A percentile compares a stretch with the other conserved stretches of the same genome.
These are phyloP conservation scores for Hydnum rufescens DNA, from an alignment of 768 basidiomycete genomes.

Conservation along the genomic window DNA sequence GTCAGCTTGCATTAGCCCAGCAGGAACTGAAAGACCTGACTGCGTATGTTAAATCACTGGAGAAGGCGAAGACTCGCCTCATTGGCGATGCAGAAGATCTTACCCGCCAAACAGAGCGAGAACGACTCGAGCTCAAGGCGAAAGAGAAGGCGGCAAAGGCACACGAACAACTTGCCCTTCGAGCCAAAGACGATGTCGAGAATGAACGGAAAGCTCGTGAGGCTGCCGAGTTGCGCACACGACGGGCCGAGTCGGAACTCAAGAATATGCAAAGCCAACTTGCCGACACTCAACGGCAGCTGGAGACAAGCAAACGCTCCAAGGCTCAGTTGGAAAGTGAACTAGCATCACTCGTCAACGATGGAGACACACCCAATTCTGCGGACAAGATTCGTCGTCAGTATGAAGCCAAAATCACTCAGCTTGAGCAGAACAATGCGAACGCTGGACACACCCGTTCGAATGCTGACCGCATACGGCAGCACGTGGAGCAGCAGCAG, in stretches of 20 bases:
- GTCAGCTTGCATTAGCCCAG: slow-evolving; percentile 68
- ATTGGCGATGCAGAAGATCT: slow-evolving; percentile 71
- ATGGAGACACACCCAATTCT: slow-evolving; percentile 32
- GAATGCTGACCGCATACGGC: slow-evolving; percentile 35
- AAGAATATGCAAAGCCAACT: slow-evolving; percentile 34
- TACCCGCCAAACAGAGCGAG: slow-evolving; percentile 48
- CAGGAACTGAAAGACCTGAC: slow-evolving; percentile 54
- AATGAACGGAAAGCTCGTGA: slow-evolving; percentile 48
- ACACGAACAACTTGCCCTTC: slow-evolving; percentile 40
- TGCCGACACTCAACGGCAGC: slow-evolving; percentile 33
- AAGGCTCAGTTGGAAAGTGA: slow-evolving; percentile 49
- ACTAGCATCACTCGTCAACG: slow-evolving; percentile 43
- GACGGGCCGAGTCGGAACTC: slow-evolving; percentile 41
- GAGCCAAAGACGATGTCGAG: slow-evolving; percentile 39
- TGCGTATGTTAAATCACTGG: slow-evolving; percentile 65
- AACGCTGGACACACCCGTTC: slow-evolving; percentile 32
- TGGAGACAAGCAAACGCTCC: slow-evolving; percentile 34
- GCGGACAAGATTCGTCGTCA: slow-evolving; percentile 39
- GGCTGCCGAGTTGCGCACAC: slow-evolving; percentile 39
- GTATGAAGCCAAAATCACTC: slow-evolving; percentile 39
- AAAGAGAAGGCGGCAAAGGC: slow-evolving; percentile 47
- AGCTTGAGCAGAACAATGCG: slow-evolving; percentile 40
- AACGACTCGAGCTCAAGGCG: slow-evolving; percentile 39
- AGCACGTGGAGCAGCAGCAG: slow-evolving; percentile 45
- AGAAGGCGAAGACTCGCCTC: slow-evolving; percentile 57